Evolutionary conservation across 2,329 filamentous ascomycete species (phyloP), one percentile per base, ranked within the genome.

Genomic region (Seiridium unicorne): DNA sequence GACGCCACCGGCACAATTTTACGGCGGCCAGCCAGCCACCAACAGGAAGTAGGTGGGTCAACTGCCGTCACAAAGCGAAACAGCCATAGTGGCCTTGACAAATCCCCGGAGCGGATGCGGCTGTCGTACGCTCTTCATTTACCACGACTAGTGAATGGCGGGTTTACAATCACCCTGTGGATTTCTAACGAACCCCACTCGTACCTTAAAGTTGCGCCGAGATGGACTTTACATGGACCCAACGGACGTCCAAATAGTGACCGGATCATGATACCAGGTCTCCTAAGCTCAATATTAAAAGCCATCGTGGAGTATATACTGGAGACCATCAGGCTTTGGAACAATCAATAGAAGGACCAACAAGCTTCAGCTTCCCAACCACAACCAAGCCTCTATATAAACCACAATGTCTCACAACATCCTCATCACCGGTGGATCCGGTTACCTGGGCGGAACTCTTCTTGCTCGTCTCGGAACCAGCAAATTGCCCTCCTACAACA

Each of bases 371-470:
- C 7, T 42, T 42, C 38, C 35, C 13, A 38, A 38, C 18, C 18
- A 4, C 11, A 35, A 4, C 13, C 26, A 3, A 38, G 18, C 13
- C n/a, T n/a, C 7, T 35, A 36, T 13, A 6, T 35, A 5, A 4
- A 53, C 6, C 34, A 18, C 9, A 3, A 72, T 72, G 70, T 62
- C 65, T 31, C 68, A 68, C 60, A 77, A 78, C 49, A 74, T 83
- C 55, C 75, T 83, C 36, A 72, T 84, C 51, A 84, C 82, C 0
- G 82, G 81, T 7, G 80, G 65, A 35, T 83, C 81, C 0, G 82
- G 82, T 32, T 84, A 84, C 59, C 77, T 84, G 0, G 82, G 82
- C 31, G 82, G 82, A 3, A 77, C 74, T 0, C 69, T 84, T 3
- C 76, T 84, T 4, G 74, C 77, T 7, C 72, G 72, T 5, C 72